Base-by-base conservation (phyloP, 257 asterid genomes). In the Oldenlandia corymbosa region DNA sequence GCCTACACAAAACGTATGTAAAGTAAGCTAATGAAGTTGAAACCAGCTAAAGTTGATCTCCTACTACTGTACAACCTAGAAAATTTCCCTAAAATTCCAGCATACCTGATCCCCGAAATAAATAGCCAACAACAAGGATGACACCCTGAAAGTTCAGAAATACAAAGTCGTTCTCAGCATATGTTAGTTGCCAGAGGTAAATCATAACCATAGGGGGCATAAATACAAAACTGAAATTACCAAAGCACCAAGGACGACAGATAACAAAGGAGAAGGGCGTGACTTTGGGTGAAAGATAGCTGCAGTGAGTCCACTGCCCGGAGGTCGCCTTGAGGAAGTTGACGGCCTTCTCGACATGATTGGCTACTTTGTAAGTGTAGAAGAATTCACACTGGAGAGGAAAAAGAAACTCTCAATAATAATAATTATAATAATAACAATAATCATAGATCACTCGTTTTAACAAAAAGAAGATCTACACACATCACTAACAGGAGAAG, bases 291-390 rank as follows among this genome's bases (percentile, higher is more conserved):
- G 74, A 61, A 79, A 70, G 43, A 73, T 42, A 47, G 80, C 79
- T 52, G 78, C 77, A 23, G 75, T 31, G 63, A 61, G 36, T 67
- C 79, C 75, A 51, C 63, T 47, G 14, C 67, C 74, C 9, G 66
- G 65, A 46, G 68, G 54, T 20, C 85, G 80, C 75, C 81, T 69
- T 7, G 76, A 26, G 46, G 72, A 58, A 56, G 65, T 76, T 59
- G 67, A 65, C 6, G 79, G 78, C 78, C 74, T 76, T 71, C 82
- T 74, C 26, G 79, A 70, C 84, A 80, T 80, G 64, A 67, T 67
- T 76, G 67, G 61, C 66, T 63, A 17, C 31, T 45, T 63, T 20
- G 0, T 5, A 31, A 18, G 64, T 5, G 60, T 10, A 27, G 60
- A 36, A 51, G 46, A 52, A 28, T 36, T 55, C 70, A 37, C 43